These are phyloP conservation scores for Davidsoniella australis DNA, from an alignment of 2,329 filamentous ascomycete genomes.

Conservation along the genomic window DNA sequence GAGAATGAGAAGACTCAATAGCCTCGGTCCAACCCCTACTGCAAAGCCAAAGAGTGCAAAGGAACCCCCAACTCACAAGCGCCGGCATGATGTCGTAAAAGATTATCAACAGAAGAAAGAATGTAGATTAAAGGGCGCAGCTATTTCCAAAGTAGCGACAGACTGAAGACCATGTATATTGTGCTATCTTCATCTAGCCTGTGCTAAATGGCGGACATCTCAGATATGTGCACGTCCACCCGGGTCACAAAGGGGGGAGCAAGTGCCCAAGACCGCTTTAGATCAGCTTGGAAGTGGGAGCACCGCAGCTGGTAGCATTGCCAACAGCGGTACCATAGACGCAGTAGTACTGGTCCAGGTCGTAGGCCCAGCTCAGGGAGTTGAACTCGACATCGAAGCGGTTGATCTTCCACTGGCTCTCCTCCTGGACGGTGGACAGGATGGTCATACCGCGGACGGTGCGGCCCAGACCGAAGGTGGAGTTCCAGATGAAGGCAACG, in stretches of 20 bases:
- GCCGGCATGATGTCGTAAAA: no score
- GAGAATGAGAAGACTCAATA: no score
- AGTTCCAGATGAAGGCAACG: constrained; percentile 13
- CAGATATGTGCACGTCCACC: no score
- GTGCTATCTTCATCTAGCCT: no score
- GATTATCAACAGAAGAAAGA: no score
- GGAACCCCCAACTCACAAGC: no score
- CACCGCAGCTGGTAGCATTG: constrained; percentile 10
- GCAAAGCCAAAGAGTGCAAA: no score
- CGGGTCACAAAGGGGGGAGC: background rate
- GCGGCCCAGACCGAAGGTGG: constrained; percentile 12
- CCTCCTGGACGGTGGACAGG: constrained; percentile 14
- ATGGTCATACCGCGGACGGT: constrained; percentile 13
- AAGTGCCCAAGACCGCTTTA: background rate
- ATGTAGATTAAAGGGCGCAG: no score
- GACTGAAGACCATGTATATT: no score
- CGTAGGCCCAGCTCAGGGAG: constrained; percentile 13
- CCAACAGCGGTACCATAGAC: constrained; percentile 11
- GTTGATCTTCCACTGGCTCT: constrained; percentile 13
- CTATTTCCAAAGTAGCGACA: no score
- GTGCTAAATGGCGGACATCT: no score
- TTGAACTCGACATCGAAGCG: constrained; percentile 14
- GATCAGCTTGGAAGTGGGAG: constrained; percentile 3
- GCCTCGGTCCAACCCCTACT: no score
- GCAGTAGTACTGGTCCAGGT: constrained; percentile 14